A percentile compares a stretch with the other conserved stretches of the same genome.
These are phyloP conservation scores for Urochloa ruziziensis DNA, from an alignment of 176 grass and related monocot species.

Conservation along the genomic window DNA sequence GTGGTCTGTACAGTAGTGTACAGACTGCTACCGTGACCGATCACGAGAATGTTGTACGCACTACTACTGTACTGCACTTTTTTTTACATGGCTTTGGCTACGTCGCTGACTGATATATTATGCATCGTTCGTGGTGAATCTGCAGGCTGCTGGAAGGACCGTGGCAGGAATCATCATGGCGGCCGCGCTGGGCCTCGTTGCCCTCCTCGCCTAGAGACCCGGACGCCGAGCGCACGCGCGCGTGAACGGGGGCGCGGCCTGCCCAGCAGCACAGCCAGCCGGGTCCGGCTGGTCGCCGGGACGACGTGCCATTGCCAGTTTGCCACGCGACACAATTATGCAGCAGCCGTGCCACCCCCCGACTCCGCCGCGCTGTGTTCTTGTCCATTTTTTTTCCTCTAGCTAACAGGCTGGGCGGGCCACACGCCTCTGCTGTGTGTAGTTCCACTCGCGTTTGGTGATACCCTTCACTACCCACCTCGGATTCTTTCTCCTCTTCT, in stretches of 20 bases:
- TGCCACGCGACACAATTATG: not conserved
- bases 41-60: not conserved
- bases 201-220: conserved; percentile 36
- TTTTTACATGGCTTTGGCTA: not conserved
- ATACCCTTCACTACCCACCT: not conserved
- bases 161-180: conserved; percentile 29
- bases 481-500: conserved; percentile 31
- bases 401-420: conserved; percentile 10
- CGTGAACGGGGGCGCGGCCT: not conserved
- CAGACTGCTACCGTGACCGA: not conserved
- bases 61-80: not conserved
- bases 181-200: conserved; percentile 40
- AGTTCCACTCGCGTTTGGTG: conserved; percentile 13
- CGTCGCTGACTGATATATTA: not conserved
- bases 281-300: not conserved
- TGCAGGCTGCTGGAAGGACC: conserved; percentile 45
- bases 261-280: not conserved
- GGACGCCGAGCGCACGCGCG: not conserved
- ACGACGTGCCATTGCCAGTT: not conserved
- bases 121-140: not conserved
- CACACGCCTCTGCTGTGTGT: not conserved
- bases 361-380: conserved; percentile 3
- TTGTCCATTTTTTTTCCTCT: conserved; percentile 1
- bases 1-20: not conserved
- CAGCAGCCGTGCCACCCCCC: conserved; percentile 18